Conservation (phyloP, 176 grass and related monocot genomes). For the Oryza coarctata region DNA sequence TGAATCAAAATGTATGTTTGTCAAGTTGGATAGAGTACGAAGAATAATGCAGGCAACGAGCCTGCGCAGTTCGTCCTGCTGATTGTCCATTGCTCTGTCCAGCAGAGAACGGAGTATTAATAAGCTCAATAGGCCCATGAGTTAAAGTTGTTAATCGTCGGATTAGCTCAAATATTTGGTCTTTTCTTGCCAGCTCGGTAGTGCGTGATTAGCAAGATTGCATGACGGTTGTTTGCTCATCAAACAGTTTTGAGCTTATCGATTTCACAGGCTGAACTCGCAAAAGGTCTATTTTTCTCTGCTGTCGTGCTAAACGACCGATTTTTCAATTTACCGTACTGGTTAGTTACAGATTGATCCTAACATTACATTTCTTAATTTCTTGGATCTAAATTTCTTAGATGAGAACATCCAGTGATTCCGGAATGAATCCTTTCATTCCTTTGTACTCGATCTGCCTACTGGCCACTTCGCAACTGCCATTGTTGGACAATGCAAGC, state of each 20-base stretch:
- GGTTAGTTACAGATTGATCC: neutral
- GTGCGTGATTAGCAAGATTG: neutral
- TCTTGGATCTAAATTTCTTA: neutral
- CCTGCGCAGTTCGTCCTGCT: neutral
- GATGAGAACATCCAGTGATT: neutral
- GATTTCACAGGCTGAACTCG: neutral
- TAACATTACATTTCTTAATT: neutral
- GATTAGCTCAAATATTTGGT: neutral
- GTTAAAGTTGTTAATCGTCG: slow-evolving; percentile 19
- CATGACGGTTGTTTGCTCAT: neutral
- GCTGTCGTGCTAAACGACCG: neutral
- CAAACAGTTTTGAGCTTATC: neutral
- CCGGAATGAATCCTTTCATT: neutral
- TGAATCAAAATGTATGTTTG: neutral
- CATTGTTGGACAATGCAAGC: neutral
- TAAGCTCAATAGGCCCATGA: neutral
- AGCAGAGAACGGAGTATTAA: neutral
- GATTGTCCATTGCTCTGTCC: slow-evolving; percentile 20
- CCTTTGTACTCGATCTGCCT: neutral
- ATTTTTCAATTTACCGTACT: neutral
- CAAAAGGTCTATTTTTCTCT: neutral
- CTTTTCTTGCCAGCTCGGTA: neutral
- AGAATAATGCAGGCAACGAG: neutral
- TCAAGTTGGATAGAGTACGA: neutral
- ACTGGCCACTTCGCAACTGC: neutral